A percentile compares a stretch with the other conserved stretches of the same genome.
Conservation (phyloP, 768 basidiomycete species). For the Pholiota microspora region DNA sequence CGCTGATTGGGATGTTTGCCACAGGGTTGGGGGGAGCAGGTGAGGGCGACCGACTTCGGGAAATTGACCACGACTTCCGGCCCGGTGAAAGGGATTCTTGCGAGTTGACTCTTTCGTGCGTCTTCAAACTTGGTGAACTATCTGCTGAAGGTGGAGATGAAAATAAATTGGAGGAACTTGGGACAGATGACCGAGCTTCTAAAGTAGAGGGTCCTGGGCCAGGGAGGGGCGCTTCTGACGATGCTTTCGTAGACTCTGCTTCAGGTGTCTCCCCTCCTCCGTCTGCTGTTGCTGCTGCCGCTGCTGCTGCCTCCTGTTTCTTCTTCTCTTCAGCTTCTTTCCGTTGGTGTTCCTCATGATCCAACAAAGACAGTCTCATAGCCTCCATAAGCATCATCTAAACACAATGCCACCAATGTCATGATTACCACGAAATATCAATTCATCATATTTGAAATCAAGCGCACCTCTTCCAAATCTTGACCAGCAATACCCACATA, state of each 20-base stretch:
- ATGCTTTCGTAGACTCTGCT: slow-evolving; percentile 13
- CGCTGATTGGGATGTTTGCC: slow-evolving; percentile 22
- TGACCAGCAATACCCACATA: slow-evolving; percentile 78
- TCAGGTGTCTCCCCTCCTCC: slow-evolving; percentile 15
- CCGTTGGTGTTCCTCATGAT: slow-evolving; percentile 92
- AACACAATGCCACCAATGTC: slow-evolving; percentile 1
- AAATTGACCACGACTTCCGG: slow-evolving; percentile 31
- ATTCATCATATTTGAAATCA: slow-evolving; percentile 5
- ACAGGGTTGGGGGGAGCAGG: slow-evolving; percentile 22
- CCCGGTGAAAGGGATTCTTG: slow-evolving; percentile 21
- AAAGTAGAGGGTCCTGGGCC: slow-evolving; percentile 32
- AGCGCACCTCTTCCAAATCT: slow-evolving; percentile 86
- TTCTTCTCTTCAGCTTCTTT: slow-evolving; percentile 70
- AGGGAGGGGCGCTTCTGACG: slow-evolving; percentile 22
- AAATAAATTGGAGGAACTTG: slow-evolving; percentile 29
- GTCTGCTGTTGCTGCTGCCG: slow-evolving; percentile 31
- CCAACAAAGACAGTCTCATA: slow-evolving; percentile 91
- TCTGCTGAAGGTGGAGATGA: slow-evolving; percentile 22
- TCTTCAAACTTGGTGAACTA: slow-evolving; percentile 15
- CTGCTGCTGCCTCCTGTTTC: slow-evolving; percentile 43
- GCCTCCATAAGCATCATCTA: slow-evolving; percentile 99
- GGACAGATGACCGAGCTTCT: slow-evolving; percentile 24
- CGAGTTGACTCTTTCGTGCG: slow-evolving; percentile 20
- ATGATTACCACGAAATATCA: slow-evolving; percentile 1
- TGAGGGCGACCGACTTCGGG: slow-evolving; percentile 38